A percentile compares a stretch with the other conserved stretches of the same genome.
These are phyloP conservation scores for Scortechinia acanthostroma DNA, from an alignment of 2,329 filamentous ascomycete species.

Conservation along the genomic window DNA sequence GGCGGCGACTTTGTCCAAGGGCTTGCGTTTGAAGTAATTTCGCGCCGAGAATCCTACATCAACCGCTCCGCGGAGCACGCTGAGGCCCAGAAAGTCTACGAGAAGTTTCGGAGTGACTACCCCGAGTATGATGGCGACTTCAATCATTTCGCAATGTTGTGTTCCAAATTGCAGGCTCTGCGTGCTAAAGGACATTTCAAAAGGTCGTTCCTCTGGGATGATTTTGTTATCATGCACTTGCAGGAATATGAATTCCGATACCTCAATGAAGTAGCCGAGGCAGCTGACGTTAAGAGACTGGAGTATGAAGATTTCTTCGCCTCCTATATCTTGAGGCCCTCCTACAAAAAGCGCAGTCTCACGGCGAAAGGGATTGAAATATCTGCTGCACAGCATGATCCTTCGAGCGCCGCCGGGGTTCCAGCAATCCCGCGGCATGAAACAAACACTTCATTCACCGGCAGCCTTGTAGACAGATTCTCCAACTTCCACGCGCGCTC, in stretches of 20 bases:
- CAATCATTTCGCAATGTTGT: slow-evolving; percentile 15
- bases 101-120: not conserved
- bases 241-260: slow-evolving; percentile 22
- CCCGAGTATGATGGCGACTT: not conserved
- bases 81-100: slow-evolving; percentile 19
- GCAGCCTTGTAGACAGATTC: not conserved
- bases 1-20: too few relatives aligned
- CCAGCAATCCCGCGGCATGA: not conserved
- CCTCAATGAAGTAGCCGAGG: slow-evolving; percentile 12
- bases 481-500: not conserved
- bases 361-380: slow-evolving; percentile 16
- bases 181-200: slow-evolving; percentile 16
- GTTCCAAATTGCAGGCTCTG: slow-evolving; percentile 20
- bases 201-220: slow-evolving; percentile 31
- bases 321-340: slow-evolving; percentile 15
- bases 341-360: slow-evolving; percentile 24
- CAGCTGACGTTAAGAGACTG: slow-evolving; percentile 13
- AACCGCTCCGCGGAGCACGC: slow-evolving; percentile 22
- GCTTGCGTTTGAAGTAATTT: too few relatives aligned
- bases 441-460: not conserved
- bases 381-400: slow-evolving; percentile 13
- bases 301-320: slow-evolving; percentile 28
- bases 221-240: slow-evolving; percentile 30
- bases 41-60: not conserved
- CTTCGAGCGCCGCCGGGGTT: not conserved